A percentile compares a stretch with the other conserved stretches of the same genome.
Conservation (phyloP, 108 stramenopile species). For the Cyclotella baltica region DNA sequence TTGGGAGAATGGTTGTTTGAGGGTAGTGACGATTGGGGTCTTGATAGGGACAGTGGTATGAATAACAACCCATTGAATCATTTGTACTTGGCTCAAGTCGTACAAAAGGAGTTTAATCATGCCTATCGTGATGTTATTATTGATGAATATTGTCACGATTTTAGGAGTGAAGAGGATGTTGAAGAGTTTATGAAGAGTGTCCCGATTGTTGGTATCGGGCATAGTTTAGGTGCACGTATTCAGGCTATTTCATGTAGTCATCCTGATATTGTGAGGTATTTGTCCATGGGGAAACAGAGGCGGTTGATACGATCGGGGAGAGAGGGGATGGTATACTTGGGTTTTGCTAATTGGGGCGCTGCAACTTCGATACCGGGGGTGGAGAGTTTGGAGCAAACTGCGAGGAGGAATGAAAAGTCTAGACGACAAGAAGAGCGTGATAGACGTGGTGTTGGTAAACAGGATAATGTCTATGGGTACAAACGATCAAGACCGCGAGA, state of each 20-base stretch:
- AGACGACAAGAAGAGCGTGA: not conserved
- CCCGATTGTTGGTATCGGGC: constrained; percentile 79
- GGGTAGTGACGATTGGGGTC: constrained; percentile 16
- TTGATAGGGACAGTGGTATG: not conserved
- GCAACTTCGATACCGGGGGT: constrained; percentile 50
- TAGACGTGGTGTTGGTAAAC: constrained; percentile 34
- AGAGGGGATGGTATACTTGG: constrained; percentile 51
- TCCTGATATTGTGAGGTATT: constrained; percentile 28
- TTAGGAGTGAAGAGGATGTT: constrained; percentile 39
- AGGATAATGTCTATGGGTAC: constrained; percentile 41
- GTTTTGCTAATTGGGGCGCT: constrained; percentile 56
- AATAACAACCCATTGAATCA: constrained; percentile 75
- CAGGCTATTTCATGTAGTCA: constrained; percentile 64
- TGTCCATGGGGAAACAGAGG: constrained; percentile 49
- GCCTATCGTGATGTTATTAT: constrained; percentile 73
- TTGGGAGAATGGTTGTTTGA: constrained; percentile 43
- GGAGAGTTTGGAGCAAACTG: constrained; percentile 37
- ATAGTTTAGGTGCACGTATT: constrained; percentile 79
- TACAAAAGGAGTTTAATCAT: constrained; percentile 63
- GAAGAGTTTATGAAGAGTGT: constrained; percentile 52
- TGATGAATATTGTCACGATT: constrained; percentile 76
- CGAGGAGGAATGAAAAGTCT: constrained; percentile 19
- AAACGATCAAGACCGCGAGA: constrained; percentile 4
- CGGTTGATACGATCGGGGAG: constrained; percentile 51
- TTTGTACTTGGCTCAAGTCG: constrained; percentile 49